phyloP scores from a whole-genome alignment of 1,284 basidiomycete genomes.

The Sanghuangporus sanghuang region DNA sequence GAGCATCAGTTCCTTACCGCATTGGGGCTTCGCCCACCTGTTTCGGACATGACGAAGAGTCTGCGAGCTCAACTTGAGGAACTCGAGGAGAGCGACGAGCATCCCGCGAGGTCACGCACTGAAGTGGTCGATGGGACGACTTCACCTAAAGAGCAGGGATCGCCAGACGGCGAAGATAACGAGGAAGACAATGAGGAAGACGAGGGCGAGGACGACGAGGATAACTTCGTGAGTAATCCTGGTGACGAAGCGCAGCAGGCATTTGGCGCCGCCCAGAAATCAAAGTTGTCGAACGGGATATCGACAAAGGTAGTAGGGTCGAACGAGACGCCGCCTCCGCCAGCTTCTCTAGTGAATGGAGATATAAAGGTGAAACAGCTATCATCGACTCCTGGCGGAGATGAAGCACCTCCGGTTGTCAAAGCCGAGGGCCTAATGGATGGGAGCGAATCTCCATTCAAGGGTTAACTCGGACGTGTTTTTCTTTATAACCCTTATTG shows the following conservation, averaged over 20 bases:
- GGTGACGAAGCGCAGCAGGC: conserved; percentile 24
- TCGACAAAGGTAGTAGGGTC: conserved; percentile 21
- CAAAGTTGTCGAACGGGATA: conserved; percentile 20
- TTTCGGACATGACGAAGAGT: conserved; percentile 43
- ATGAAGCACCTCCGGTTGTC: conserved; percentile 50
- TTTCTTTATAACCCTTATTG: neutral
- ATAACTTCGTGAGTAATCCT: conserved; percentile 20
- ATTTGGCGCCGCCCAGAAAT: conserved; percentile 17
- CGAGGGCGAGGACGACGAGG: conserved; percentile 14
- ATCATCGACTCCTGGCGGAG: conserved; percentile 50
- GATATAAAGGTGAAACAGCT: conserved; percentile 47
- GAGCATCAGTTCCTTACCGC: conserved; percentile 12
- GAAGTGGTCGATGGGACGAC: conserved; percentile 19
- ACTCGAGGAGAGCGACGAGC: conserved; percentile 32
- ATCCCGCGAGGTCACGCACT: conserved; percentile 23
- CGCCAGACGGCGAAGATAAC: conserved; percentile 20
- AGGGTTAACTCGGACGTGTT: conserved; percentile 29
- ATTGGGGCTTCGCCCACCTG: conserved; percentile 8
- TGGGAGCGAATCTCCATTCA: conserved; percentile 63
- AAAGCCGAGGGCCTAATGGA: conserved; percentile 72
- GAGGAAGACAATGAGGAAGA: conserved; percentile 20
- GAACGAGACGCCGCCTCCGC: conserved; percentile 43
- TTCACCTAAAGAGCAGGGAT: neutral
- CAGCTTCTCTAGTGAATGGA: conserved; percentile 40
- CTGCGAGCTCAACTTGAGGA: conserved; percentile 59